Percentiles rank a stretch among this genome's conserved stretches.
These are phyloP conservation scores for Mrakiaceae sp. DNA, from an alignment of 1,284 basidiomycete genomes.

Conservation along the genomic window DNA sequence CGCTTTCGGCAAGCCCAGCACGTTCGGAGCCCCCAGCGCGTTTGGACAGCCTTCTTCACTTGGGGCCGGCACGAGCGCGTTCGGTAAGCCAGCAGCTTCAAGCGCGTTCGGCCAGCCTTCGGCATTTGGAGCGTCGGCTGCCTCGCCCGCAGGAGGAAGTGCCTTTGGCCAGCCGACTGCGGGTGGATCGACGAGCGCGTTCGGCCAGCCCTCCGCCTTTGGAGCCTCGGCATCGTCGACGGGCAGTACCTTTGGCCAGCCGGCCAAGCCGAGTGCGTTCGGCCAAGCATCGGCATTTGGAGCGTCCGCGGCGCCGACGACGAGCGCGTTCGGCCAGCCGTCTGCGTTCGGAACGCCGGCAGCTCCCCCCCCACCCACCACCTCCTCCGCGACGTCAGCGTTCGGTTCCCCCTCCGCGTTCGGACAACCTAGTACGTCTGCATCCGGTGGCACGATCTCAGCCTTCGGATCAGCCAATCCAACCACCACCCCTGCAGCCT, in stretches of 20 bases:
- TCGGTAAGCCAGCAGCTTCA: conserved; percentile 1
- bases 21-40: not conserved
- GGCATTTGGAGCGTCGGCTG: conserved; percentile 5
- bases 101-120: not conserved
- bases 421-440: too few relatives aligned
- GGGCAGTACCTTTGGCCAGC: conserved; percentile 1
- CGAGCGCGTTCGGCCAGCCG: not conserved
- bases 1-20: conserved; percentile 5
- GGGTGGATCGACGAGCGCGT: not conserved
- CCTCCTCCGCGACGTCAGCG: conserved; percentile 7
- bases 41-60: not conserved
- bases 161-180: conserved; percentile 2
- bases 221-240: not conserved
- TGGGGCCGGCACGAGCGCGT: conserved; percentile 6
- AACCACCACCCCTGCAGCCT: not conserved
- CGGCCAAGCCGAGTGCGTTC: not conserved
- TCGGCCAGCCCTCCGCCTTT: not conserved
- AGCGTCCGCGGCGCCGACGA: too few relatives aligned
- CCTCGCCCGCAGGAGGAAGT: not conserved
- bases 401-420: conserved; percentile 8
- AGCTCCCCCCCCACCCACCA: not conserved
- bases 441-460: not conserved
- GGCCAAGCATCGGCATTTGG: too few relatives aligned
- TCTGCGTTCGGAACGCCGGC: conserved; percentile 7
- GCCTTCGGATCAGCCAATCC: not conserved